These are phyloP conservation scores for Sporothrix phasma DNA, from an alignment of 2,329 filamentous ascomycete species.

Conservation along the genomic window DNA sequence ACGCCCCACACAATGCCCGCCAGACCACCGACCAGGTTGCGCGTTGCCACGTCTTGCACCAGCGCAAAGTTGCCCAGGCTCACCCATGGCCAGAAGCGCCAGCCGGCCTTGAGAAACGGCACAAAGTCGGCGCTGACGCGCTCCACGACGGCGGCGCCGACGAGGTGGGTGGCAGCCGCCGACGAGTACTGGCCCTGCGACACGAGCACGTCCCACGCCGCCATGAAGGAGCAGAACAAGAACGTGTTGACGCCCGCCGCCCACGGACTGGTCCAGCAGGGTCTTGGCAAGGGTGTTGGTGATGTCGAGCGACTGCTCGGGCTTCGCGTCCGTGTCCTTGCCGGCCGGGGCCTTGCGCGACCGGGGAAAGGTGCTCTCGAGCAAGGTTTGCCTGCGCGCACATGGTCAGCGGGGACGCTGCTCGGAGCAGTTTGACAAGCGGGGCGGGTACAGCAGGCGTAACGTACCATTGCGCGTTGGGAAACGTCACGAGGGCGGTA, in stretches of 20 bases:
- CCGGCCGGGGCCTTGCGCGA: slow-evolving; percentile 33
- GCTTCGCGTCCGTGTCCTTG: slow-evolving; percentile 30
- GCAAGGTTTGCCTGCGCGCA: slow-evolving; percentile 61
- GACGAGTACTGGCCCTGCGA: not conserved
- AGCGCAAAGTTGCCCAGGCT: slow-evolving; percentile 56
- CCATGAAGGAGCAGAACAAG: slow-evolving; percentile 49
- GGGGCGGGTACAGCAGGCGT: not conserved
- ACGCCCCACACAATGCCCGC: slow-evolving; percentile 63
- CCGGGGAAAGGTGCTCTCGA: slow-evolving; percentile 67
- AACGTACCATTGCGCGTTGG: slow-evolving; percentile 68
- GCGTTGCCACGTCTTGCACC: slow-evolving; percentile 53
- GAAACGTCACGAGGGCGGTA: slow-evolving; percentile 62
- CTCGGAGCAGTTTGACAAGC: not conserved
- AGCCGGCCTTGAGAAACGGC: slow-evolving; percentile 56
- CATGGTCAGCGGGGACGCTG: slow-evolving; percentile 6
- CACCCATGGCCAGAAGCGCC: slow-evolving; percentile 60
- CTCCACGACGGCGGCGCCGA: slow-evolving; percentile 31
- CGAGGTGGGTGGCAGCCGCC: slow-evolving; percentile 20
- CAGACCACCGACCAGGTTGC: slow-evolving; percentile 55
- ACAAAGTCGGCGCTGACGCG: slow-evolving; percentile 47
- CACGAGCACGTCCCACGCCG: slow-evolving; percentile 24
- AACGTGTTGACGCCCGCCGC: slow-evolving; percentile 56
- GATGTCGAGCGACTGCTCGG: slow-evolving; percentile 43
- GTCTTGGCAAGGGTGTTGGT: slow-evolving; percentile 59
- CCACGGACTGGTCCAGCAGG: slow-evolving; percentile 57